A percentile compares a stretch with the other conserved stretches of the same genome.
Conservation (phyloP, 2,329 filamentous ascomycete genomes). For the Xylaria sp. region DNA sequence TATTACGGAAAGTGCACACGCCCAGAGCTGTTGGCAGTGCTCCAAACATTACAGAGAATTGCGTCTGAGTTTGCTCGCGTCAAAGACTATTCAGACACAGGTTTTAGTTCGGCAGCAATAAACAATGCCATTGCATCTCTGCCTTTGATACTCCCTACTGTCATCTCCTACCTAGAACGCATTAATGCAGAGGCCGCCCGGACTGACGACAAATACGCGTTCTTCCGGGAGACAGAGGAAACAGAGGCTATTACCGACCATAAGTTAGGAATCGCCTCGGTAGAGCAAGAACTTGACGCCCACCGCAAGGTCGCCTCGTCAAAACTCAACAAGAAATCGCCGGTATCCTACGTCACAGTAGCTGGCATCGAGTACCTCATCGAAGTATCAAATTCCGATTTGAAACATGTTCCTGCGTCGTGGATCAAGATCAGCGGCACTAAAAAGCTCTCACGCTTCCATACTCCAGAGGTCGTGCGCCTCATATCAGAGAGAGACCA, state of each 20-base stretch:
- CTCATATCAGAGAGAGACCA: constrained; percentile 89
- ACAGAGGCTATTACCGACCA: constrained; percentile 88
- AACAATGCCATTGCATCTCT: constrained; percentile 74
- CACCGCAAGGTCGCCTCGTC: constrained; percentile 75
- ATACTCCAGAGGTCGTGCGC: constrained; percentile 86
- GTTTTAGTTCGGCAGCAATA: constrained; percentile 74
- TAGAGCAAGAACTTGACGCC: constrained; percentile 85
- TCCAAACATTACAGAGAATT: constrained; percentile 85
- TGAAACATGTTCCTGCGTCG: constrained; percentile 88
- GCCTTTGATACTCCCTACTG: constrained; percentile 74
- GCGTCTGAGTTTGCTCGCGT: constrained; percentile 75
- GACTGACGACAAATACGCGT: constrained; percentile 89
- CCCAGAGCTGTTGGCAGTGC: constrained; percentile 81
- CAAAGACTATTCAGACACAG: constrained; percentile 67
- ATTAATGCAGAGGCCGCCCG: constrained; percentile 86
- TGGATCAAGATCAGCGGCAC: constrained; percentile 96
- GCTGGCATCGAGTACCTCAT: constrained; percentile 94
- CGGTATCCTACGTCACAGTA: constrained; percentile 80
- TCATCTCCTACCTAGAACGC: constrained; percentile 78
- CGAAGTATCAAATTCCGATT: constrained; percentile 81
- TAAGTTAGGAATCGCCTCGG: constrained; percentile 87
- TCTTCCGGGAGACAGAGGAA: constrained; percentile 87
- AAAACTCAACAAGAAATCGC: constrained; percentile 71
- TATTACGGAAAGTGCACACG: constrained; percentile 97
- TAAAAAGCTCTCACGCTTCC: constrained; percentile 89